phyloP scores from a whole-genome alignment of 805 yeast genomes.

The Vanderwaltozyma tropicalis region DNA sequence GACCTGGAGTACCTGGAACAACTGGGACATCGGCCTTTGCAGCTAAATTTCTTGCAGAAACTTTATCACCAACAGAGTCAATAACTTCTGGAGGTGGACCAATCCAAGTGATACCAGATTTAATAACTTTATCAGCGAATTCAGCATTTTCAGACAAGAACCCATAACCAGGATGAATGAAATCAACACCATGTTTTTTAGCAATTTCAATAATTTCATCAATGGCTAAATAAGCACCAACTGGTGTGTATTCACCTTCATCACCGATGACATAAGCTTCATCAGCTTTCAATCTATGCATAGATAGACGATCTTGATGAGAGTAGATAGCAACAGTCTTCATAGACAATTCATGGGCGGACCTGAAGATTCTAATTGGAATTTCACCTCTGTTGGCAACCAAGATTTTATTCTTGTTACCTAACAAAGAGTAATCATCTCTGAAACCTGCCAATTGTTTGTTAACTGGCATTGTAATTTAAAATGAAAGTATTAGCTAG shows the following conservation, averaged over 20 bases:
- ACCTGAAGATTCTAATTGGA: slow-evolving; percentile 79
- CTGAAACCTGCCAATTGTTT: slow-evolving; percentile 11
- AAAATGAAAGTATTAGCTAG: no score
- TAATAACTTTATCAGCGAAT: slow-evolving; percentile 83
- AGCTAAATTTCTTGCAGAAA: slow-evolving; percentile 81
- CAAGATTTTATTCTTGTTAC: slow-evolving; percentile 42
- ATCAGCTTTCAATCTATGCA: slow-evolving; percentile 89
- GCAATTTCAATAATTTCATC: slow-evolving; percentile 89
- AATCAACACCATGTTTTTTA: slow-evolving; percentile 57
- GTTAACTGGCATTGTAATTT: background rate
- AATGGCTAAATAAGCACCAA: slow-evolving; percentile 85
- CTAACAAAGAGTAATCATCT: slow-evolving; percentile 24
- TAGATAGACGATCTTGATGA: slow-evolving; percentile 85
- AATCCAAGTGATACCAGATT: slow-evolving; percentile 84
- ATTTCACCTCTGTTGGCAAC: slow-evolving; percentile 80
- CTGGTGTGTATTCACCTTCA: slow-evolving; percentile 77
- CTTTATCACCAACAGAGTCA: slow-evolving; percentile 92
- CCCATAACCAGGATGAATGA: slow-evolving; percentile 90
- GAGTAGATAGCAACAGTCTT: slow-evolving; percentile 94
- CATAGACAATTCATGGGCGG: slow-evolving; percentile 94
- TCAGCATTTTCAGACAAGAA: slow-evolving; percentile 83
- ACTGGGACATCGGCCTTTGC: slow-evolving; percentile 70
- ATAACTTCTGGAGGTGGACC: slow-evolving; percentile 84
- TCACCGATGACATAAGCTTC: slow-evolving; percentile 86
- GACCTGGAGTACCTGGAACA: slow-evolving; percentile 96